Conservation (phyloP, 2,329 filamentous ascomycete species). For the Cladophialophora exuberans region DNA sequence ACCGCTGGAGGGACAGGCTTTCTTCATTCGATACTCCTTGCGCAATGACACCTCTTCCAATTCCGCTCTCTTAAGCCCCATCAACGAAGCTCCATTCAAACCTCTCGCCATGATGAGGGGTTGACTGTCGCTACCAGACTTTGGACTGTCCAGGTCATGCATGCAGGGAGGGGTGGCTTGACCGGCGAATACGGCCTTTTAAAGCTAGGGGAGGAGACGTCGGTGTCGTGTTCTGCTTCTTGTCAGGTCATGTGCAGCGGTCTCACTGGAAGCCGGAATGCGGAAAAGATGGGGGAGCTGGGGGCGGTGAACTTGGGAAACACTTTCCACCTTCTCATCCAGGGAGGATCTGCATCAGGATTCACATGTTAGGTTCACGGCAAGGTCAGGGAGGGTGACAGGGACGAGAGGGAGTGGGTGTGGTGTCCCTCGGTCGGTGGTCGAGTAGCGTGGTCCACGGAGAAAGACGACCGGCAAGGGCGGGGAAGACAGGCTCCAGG, state of each 20-base stretch:
- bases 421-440: neutral
- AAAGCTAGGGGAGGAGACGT: neutral
- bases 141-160: neutral
- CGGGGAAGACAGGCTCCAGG: constrained; percentile 14
- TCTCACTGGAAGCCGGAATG: neutral
- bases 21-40: too few relatives aligned
- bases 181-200: neutral
- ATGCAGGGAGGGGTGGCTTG: neutral
- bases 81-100: neutral
- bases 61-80: neutral
- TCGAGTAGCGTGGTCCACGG: constrained; percentile 25
- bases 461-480: constrained; percentile 28
- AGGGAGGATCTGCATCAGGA: too few relatives aligned
- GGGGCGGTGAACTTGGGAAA: neutral
- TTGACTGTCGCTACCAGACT: neutral
- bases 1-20: too few relatives aligned
- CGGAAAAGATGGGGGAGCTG: neutral
- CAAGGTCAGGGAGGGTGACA: too few relatives aligned
- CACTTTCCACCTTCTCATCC: too few relatives aligned
- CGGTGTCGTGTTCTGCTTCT: neutral
- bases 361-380: too few relatives aligned
- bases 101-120: neutral
- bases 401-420: too few relatives aligned
- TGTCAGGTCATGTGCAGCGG: neutral
- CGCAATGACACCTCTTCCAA: too few relatives aligned